These are phyloP conservation scores for Eucalyptus marginata DNA, from an alignment of 345 rosid species.

Conservation along the genomic window DNA sequence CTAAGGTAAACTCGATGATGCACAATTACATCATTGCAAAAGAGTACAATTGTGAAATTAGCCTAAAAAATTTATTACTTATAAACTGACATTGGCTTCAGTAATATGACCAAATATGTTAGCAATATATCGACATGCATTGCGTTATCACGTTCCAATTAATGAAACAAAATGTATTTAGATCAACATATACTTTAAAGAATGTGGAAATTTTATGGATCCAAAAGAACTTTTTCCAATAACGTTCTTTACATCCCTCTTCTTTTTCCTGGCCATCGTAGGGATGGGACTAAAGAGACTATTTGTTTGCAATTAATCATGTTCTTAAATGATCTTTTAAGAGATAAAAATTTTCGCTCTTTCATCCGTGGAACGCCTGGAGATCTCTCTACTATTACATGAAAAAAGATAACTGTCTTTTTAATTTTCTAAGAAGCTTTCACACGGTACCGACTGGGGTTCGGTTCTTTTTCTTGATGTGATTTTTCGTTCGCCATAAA, in stretches of 20 bases:
- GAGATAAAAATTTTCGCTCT: background rate
- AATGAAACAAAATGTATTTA: background rate
- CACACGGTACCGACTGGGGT: background rate
- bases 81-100: background rate
- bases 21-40: background rate
- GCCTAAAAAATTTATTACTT: background rate
- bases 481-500: background rate
- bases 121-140: background rate
- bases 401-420: background rate
- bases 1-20: background rate
- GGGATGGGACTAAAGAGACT: background rate
- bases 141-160: background rate
- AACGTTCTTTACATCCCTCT: background rate
- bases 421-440: background rate
- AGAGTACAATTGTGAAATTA: background rate
- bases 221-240: background rate
- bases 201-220: background rate
- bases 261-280: background rate
- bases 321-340: background rate
- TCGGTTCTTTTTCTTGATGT: background rate
- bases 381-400: background rate
- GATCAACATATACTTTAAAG: background rate
- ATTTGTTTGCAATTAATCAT: background rate
- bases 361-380: background rate
- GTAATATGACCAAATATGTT: background rate